These are phyloP conservation scores for Tolypocladium paradoxum DNA, from an alignment of 2,329 filamentous ascomycete species.

Conservation along the genomic window DNA sequence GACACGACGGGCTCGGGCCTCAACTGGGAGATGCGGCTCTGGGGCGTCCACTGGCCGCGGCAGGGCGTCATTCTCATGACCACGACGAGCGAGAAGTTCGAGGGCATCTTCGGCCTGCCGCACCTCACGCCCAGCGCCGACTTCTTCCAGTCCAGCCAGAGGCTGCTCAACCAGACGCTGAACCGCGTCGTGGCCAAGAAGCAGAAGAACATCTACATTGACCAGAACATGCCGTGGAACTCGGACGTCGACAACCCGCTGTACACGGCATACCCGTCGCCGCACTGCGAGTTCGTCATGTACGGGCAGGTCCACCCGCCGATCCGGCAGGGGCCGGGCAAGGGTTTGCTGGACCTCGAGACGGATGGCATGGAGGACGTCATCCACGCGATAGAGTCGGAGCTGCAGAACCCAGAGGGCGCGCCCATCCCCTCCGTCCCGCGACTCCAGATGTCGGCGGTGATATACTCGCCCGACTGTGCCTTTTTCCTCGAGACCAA, in stretches of 20 bases:
- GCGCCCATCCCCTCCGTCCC: constrained; percentile 45
- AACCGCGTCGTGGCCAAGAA: constrained; percentile 56
- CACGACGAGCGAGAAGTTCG: constrained; percentile 88
- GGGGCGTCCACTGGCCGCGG: constrained; percentile 79
- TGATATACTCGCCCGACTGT: constrained; percentile 59
- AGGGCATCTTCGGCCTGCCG: constrained; percentile 81
- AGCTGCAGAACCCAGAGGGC: constrained; percentile 51
- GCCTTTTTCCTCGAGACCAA: constrained; percentile 55
- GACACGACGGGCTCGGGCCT: constrained; percentile 56
- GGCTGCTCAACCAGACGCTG: constrained; percentile 63
- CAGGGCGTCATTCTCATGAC: constrained; percentile 71
- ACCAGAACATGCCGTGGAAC: constrained; percentile 64
- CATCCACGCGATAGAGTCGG: constrained; percentile 47
- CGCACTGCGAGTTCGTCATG: constrained; percentile 81
- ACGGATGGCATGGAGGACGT: constrained; percentile 24
- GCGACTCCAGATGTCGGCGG: constrained; percentile 48
- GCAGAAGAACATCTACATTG: constrained; percentile 39
- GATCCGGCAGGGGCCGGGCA: constrained; percentile 23
- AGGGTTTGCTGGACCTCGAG: constrained; percentile 18
- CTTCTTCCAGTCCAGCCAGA: constrained; percentile 47
- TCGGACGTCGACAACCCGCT: constrained; percentile 53
- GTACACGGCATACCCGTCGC: constrained; percentile 46
- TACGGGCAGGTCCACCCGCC: constrained; percentile 68
- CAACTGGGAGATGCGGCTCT: constrained; percentile 68
- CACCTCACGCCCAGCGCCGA: constrained; percentile 58